Evolutionary conservation across 805 yeast genomes (phyloP), one percentile per base, ranked within the genome.

Genomic region (Yamadazyma sp.): DNA sequence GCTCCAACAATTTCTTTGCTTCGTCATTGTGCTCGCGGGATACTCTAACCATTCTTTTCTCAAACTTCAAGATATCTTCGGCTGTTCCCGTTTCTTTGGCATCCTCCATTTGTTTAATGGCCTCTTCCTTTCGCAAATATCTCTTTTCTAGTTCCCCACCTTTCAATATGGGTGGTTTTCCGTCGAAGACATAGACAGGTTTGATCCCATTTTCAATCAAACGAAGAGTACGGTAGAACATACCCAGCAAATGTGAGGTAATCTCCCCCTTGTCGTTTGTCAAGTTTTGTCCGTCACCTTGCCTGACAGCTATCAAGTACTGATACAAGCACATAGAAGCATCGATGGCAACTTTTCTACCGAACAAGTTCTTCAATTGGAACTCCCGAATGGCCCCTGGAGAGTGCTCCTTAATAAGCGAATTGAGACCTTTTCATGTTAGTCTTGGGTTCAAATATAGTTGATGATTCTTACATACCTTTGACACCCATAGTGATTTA

Each of bases 281-380:
- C 54, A 93, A 70, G 57, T 89, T 95, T 45, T 80, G 88, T n/a
- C 99, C 99, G 54, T 93, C 98, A 40, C 84, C 89, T 51, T 91
- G 98, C 55, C 99, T 76, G 4, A 93, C 99, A 0, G 98, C 97
- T 54, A 93, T 90, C 33, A 93, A 71, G 55, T 91, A 93, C 62
- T 93, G 99, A 58, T 93, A 93, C 27, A 93, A 71, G 48, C 95
- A 88, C 99, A 93, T 93, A 7, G 98, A 90, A 3, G 95, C 95
- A 65, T 85, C 91, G 43, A 93, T 90, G 42, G 99, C 99, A n/a
- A 93, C 95, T 67, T 93, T 93, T 30, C 98, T 71, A 1, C 99
- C 99, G 53, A 86, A 84, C 32, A 89, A 76, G 11, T 84, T 72
- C 62, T 91, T 91, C 68, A 91, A 82, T 48, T 88, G 96, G 40